A percentile compares a stretch with the other conserved stretches of the same genome.
phyloP scores from a whole-genome alignment of 441 rosid species.

The Erodium texanum region DNA sequence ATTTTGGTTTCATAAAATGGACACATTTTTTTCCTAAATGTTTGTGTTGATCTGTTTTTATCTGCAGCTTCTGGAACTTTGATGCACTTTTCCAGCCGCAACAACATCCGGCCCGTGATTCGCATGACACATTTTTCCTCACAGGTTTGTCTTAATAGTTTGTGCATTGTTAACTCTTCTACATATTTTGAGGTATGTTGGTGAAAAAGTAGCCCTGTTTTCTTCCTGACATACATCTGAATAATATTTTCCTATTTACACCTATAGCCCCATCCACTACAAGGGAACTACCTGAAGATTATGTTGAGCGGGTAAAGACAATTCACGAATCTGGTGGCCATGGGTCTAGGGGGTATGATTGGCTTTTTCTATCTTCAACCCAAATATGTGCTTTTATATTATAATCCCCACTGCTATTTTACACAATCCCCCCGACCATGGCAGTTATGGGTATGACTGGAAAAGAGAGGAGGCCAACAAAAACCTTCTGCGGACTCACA shows the following conservation, averaged over 20 bases:
- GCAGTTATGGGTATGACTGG: constrained; percentile 82
- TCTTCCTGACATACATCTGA: constrained; percentile 12
- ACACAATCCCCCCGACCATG: constrained; percentile 5
- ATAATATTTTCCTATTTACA: constrained; percentile 13
- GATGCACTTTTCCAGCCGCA: constrained; percentile 95
- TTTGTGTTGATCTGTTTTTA: constrained; percentile 8
- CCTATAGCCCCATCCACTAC: constrained; percentile 70
- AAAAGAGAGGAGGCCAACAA: constrained; percentile 94
- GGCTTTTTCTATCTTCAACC: constrained; percentile 11
- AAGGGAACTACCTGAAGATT: constrained; percentile 71
- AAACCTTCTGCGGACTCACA: constrained; percentile 86
- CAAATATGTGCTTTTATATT: not conserved
- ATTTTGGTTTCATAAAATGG: not conserved
- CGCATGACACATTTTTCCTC: constrained; percentile 87
- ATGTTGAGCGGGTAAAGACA: constrained; percentile 60
- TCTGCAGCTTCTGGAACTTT: constrained; percentile 87
- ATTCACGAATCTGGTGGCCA: constrained; percentile 82
- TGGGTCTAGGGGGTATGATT: constrained; percentile 78
- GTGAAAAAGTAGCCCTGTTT: not conserved
- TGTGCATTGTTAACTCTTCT: constrained; percentile 6
- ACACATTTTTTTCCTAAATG: not conserved
- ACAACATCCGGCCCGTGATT: constrained; percentile 97
- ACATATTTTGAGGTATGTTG: not conserved
- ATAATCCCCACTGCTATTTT: not conserved
- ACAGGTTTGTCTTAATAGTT: constrained; percentile 34